Evolutionary conservation across 164 flowering plant genomes (phyloP).

Genomic region (Chloranthus sessilifolius): DNA sequence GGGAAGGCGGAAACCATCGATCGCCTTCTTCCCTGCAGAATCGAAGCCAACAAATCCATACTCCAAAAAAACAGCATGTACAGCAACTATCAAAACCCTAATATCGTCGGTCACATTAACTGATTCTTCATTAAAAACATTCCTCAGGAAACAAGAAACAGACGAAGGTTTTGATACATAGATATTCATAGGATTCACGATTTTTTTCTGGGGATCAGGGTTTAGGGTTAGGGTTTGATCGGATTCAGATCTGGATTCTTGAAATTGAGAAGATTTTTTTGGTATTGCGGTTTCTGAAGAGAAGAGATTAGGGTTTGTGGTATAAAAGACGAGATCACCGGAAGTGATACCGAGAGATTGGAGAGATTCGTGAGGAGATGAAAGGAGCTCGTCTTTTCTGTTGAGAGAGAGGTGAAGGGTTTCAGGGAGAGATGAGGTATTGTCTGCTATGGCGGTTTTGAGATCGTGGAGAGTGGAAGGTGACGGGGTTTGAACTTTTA

Average conservation of each 20-base stretch:
- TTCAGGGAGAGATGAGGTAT: background rate
- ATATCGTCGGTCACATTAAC: slow-evolving; percentile 18
- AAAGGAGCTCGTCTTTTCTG: slow-evolving; percentile 1
- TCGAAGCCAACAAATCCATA: slow-evolving; percentile 62
- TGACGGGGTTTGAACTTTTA: background rate
- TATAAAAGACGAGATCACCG: slow-evolving; percentile 6
- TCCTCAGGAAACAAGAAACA: slow-evolving; percentile 48
- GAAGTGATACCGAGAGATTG: slow-evolving; percentile 3
- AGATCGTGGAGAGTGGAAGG: background rate
- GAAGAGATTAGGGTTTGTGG: background rate
- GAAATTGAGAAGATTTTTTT: too few relatives aligned
- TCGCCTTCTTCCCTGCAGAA: slow-evolving; percentile 16
- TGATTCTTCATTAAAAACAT: slow-evolving; percentile 38
- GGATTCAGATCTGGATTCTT: too few relatives aligned
- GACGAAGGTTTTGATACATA: slow-evolving; percentile 23
- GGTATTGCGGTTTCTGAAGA: too few relatives aligned
- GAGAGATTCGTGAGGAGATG: slow-evolving; percentile 2
- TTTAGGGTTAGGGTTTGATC: too few relatives aligned
- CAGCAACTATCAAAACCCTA: slow-evolving; percentile 42
- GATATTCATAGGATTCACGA: too few relatives aligned
- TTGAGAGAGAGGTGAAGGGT: slow-evolving; percentile 4
- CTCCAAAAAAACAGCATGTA: slow-evolving; percentile 74
- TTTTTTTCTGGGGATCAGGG: too few relatives aligned
- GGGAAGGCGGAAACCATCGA: slow-evolving; percentile 35
- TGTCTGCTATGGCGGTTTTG: slow-evolving; percentile 1